Base-by-base conservation (phyloP, 805 yeast species). In the Saturnispora saitoi region DNA sequence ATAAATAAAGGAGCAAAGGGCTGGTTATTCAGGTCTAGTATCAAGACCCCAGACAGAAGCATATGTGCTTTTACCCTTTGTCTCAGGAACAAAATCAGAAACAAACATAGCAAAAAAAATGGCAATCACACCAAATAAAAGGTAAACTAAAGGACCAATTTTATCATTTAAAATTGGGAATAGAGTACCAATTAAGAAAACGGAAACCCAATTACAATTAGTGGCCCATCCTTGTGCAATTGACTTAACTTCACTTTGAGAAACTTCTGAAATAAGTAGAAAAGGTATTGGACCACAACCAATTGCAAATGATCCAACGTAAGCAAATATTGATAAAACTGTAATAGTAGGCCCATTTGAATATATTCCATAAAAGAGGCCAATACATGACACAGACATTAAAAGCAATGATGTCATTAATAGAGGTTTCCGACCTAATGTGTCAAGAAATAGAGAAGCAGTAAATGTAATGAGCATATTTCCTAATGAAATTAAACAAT, bases 201-300 rank as follows among this genome's bases (percentile, higher is more conserved):
- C 88, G 9, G 95, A 84, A 10, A 86, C 56, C 97, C 97, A 91
- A 63, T 91, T 93, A 69, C 86, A 78, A 12, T 87, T 78, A 0
- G 93, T 88, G 11, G 96, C 98, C 72, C 86, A 83, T 61, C 95
- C 83, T 66, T 93, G 99, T 0, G 98, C 97, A 41, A 80, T 71
- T 2, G 90, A 90, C 49, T 80, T 81, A 2, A 91, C 91, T 51
- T 80, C 78, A 2, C 75, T 68, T 51, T 89, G 95, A 0, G 95
- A 83, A n/a, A 91, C 81, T 62, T 93, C 98, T 6, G 95, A 78
- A 10, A 91, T 82, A 46, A 90, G 67, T 55, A 91, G 68, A 67
- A 93, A 91, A 38, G 99, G 99, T 48, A 93, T 89, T 6, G 99
- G 99, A 0, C 99, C 99, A 52, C 89, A 64, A 0, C 99, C 99